Conservation (phyloP, 2,329 filamentous ascomycete genomes). For the Trichoderma sp. region DNA sequence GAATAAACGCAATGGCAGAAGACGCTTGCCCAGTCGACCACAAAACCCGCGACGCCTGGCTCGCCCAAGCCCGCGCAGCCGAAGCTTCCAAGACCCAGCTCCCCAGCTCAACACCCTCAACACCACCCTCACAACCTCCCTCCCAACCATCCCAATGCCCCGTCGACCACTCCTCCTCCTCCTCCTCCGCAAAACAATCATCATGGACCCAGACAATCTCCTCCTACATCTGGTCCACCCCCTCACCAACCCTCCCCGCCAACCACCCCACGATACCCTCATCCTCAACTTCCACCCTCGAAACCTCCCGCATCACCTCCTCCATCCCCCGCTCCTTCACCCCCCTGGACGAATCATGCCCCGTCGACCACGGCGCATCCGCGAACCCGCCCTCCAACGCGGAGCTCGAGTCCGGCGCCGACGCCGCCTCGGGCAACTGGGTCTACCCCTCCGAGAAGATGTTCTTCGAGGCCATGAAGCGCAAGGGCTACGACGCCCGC, state of each 20-base stretch:
- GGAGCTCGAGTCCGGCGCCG: conserved; percentile 75
- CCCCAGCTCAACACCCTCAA: not conserved
- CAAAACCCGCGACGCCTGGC: conserved; percentile 84
- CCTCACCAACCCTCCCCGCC: conserved; percentile 33
- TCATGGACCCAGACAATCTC: conserved; percentile 50
- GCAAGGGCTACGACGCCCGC: conserved; percentile 76
- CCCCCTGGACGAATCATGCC: conserved; percentile 39
- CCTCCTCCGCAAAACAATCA: conserved; percentile 33
- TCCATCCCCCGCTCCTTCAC: conserved; percentile 69
- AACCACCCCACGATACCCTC: conserved; percentile 20
- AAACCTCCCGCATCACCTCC: conserved; percentile 71
- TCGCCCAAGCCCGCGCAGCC: conserved; percentile 65
- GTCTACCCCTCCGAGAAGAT: conserved; percentile 95
- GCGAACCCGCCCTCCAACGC: conserved; percentile 73
- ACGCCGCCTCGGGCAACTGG: conserved; percentile 78
- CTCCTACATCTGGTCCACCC: conserved; percentile 47
- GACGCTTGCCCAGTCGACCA: conserved; percentile 82
- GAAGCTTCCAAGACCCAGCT: conserved; percentile 38
- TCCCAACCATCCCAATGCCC: conserved; percentile 37
- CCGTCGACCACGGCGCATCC: conserved; percentile 45
- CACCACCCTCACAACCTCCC: not conserved
- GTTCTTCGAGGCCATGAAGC: conserved; percentile 96
- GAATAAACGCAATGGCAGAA: conserved; percentile 34
- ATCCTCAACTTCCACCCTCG: conserved; percentile 49
- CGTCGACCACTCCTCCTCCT: conserved; percentile 39